phyloP scores from a whole-genome alignment of 345 rosid species.

The Lepidium sativum region DNA sequence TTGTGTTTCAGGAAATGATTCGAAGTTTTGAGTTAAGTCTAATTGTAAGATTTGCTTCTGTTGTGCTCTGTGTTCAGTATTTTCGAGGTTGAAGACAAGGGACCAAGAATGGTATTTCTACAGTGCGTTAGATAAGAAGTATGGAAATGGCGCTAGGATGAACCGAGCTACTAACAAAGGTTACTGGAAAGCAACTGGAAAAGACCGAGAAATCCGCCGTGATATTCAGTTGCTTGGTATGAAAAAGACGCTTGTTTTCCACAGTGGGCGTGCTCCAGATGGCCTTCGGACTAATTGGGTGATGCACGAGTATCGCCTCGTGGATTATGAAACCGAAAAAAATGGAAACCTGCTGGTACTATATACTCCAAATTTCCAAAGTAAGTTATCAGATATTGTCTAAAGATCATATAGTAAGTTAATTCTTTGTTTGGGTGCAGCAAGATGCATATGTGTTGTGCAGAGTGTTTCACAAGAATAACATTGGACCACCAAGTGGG shows the following conservation, averaged over 20 bases:
- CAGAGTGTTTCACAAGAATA: slow-evolving; percentile 84
- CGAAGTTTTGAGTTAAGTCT: not conserved
- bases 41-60: not conserved
- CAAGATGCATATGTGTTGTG: slow-evolving; percentile 73
- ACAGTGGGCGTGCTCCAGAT: slow-evolving; percentile 77
- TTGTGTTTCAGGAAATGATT: slow-evolving; percentile 25
- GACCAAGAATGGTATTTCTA: slow-evolving; percentile 97
- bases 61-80: slow-evolving; percentile 26
- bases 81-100: slow-evolving; percentile 65
- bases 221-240: slow-evolving; percentile 44
- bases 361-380: not conserved
- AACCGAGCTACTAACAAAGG: slow-evolving; percentile 71
- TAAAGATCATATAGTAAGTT: not conserved
- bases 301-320: slow-evolving; percentile 92
- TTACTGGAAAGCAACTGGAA: slow-evolving; percentile 95
- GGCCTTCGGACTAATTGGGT: slow-evolving; percentile 94
- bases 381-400: not conserved
- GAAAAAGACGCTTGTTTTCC: slow-evolving; percentile 90
- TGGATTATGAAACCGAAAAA: slow-evolving; percentile 49
- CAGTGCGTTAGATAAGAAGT: slow-evolving; percentile 72
- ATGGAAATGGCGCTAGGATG: slow-evolving; percentile 82
- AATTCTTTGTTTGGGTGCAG: slow-evolving; percentile 27
- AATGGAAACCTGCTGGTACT: slow-evolving; percentile 43
- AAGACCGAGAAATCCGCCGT: slow-evolving; percentile 63
- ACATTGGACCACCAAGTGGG: slow-evolving; percentile 88